phyloP scores from a whole-genome alignment of 1,284 basidiomycete species.

The Tilletia horrida region DNA sequence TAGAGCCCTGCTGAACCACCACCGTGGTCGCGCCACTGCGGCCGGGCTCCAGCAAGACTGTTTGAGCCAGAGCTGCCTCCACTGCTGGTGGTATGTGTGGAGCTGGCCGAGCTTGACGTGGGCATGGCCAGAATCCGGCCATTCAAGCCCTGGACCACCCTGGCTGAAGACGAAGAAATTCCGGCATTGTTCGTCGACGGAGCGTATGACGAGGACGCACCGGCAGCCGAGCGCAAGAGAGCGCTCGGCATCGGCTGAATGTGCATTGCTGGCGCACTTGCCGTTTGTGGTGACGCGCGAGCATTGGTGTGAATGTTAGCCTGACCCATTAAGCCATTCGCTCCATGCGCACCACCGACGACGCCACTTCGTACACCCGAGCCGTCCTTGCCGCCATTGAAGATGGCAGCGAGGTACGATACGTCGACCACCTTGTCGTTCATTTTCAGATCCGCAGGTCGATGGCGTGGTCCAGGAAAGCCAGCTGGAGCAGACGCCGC shows the following conservation, averaged over 20 bases:
- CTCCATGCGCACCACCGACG: too few relatives aligned
- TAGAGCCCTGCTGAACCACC: too few relatives aligned
- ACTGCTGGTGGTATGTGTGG: too few relatives aligned
- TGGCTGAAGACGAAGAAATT: too few relatives aligned
- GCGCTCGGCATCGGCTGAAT: background rate
- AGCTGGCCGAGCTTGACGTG: too few relatives aligned
- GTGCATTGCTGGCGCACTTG: conserved; percentile 1
- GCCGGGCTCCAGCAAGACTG: background rate
- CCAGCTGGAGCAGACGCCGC: conserved; percentile 2
- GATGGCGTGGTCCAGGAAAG: conserved; percentile 2
- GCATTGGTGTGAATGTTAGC: background rate
- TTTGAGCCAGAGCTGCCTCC: background rate
- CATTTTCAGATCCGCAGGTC: conserved; percentile 1
- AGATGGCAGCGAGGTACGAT: background rate
- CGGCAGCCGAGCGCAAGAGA: background rate
- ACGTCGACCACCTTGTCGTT: background rate
- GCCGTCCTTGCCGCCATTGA: background rate
- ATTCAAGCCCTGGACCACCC: too few relatives aligned
- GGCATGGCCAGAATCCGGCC: too few relatives aligned
- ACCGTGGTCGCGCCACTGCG: conserved; percentile 9
- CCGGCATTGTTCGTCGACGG: too few relatives aligned
- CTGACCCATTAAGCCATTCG: background rate
- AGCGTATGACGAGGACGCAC: background rate
- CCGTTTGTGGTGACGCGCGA: background rate
- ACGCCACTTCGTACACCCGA: too few relatives aligned